Base-by-base conservation (phyloP, 768 basidiomycete genomes). In the Crepidotus variabilis region DNA sequence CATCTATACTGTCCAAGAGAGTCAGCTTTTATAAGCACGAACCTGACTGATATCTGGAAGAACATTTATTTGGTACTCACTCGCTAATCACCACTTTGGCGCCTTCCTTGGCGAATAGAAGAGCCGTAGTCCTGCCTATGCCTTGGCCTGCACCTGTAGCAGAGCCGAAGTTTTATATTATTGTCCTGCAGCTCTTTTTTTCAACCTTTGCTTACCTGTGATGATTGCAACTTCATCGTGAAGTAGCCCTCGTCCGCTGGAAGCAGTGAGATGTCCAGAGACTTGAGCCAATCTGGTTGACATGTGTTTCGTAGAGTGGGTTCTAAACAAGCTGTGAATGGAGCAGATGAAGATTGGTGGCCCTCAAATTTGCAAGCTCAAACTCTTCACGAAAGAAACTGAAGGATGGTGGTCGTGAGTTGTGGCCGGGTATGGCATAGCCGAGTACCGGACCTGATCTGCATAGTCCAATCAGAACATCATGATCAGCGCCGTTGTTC, bases 81-180 rank as follows among this genome's bases (percentile, higher is more conserved):
- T 94, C 92, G 79, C 86, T 85, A 51, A 88, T 86, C 61, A 94
- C 90, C 51, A 94, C 85, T 67, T 88, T 93, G 14, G 92, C 91
- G 16, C 92, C 92, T 67, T 94, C 92, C 59, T 84, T 85, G 4
- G 90, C 87, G 63, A 92, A 93, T 43, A 90, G 76, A 32, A 92
- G 72, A 1, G 92, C 92, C 36, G 81, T 77, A 28, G 86, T 83
- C 47, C 80, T 80, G 2, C 92, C 92, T 56, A 94, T 94, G 60
- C 91, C 92, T 85, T 90, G 90, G 21, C 86, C 90, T 65, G 87
- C 87, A 68, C 90, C 87, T 88, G 56, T 34, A 50, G 28, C 52
- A 47, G 51, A 8, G 28, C 28, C n/a, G 14, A 46, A 51, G 24
- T 3, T 16, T 36, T 11, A 16, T 43, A 3, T 16, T 43, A 21